A percentile compares a stretch with the other conserved stretches of the same genome.
Conservation (phyloP, 164 flowering plant genomes). For the Nymphaea thermarum region DNA sequence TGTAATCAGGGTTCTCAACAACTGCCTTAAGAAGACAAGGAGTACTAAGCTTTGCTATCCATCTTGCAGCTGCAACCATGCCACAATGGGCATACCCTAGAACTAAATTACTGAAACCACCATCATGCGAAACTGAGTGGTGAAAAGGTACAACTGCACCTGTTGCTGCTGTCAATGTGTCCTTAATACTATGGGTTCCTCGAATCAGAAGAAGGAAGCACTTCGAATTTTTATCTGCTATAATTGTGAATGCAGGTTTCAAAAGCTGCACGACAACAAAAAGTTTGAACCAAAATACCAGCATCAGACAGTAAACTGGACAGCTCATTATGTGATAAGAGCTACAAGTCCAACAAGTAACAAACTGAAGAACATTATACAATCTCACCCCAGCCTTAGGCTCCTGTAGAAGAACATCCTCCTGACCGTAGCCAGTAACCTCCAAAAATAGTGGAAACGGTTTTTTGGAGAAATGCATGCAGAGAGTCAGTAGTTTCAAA, state of each 20-base stretch:
- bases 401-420: slow-evolving; percentile 82
- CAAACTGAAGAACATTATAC: neutral
- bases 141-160: slow-evolving; percentile 98
- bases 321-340: neutral
- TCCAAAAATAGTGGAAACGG: slow-evolving; percentile 89
- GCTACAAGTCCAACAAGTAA: slow-evolving; percentile 2
- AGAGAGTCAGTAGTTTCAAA: slow-evolving; percentile 59
- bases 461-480: slow-evolving; percentile 89
- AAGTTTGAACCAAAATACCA: neutral
- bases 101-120: slow-evolving; percentile 82
- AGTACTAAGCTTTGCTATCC: slow-evolving; percentile 82
- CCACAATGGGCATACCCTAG: slow-evolving; percentile 98
- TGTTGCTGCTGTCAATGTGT: slow-evolving; percentile 90
- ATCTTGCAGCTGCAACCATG: slow-evolving; percentile 99
- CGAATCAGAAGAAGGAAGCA: slow-evolving; percentile 83
- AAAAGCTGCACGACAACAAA: slow-evolving; percentile 50
- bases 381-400: slow-evolving; percentile 89
- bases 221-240: slow-evolving; percentile 54
- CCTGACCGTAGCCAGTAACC: slow-evolving; percentile 57
- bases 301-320: neutral
- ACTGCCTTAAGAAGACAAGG: slow-evolving; percentile 72
- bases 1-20: slow-evolving; percentile 53
- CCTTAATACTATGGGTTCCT: slow-evolving; percentile 96
- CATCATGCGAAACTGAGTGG: slow-evolving; percentile 87
- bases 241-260: slow-evolving; percentile 91